These are phyloP conservation scores for Macrophomina phaseolina DNA, from an alignment of 2,329 filamentous ascomycete species.

Conservation along the genomic window DNA sequence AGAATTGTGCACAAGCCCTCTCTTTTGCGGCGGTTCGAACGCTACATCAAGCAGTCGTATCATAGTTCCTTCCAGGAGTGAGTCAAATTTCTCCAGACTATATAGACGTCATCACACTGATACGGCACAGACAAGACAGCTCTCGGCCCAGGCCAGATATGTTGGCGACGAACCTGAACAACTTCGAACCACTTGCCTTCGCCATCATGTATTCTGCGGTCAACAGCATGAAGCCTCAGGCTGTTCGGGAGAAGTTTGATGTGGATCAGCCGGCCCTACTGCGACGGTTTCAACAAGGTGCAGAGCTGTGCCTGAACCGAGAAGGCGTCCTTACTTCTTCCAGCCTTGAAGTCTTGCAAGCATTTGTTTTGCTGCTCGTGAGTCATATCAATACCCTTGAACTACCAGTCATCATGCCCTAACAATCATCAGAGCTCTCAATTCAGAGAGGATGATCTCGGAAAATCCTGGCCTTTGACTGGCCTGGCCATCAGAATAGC, in stretches of 20 bases:
- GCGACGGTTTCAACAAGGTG: slow-evolving; percentile 40
- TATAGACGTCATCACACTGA: background rate
- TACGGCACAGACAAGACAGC: background rate
- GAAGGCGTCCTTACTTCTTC: slow-evolving; percentile 46
- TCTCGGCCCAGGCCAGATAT: background rate
- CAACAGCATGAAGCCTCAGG: slow-evolving; percentile 39
- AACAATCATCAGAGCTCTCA: slow-evolving; percentile 36
- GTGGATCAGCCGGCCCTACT: slow-evolving; percentile 40
- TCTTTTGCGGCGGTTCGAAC: slow-evolving; percentile 37
- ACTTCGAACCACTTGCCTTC: slow-evolving; percentile 39
- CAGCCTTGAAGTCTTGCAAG: slow-evolving; percentile 44
- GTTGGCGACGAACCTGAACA: background rate
- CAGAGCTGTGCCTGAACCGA: slow-evolving; percentile 43
- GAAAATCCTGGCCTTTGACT: slow-evolving; percentile 46
- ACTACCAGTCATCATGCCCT: background rate
- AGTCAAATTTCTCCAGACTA: background rate
- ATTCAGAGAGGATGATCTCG: slow-evolving; percentile 46
- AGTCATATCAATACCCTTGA: background rate
- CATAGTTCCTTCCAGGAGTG: background rate
- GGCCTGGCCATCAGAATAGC: slow-evolving; percentile 45
- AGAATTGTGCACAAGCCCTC: slow-evolving; percentile 44
- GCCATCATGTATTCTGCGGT: slow-evolving; percentile 45
- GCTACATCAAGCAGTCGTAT: slow-evolving; percentile 31
- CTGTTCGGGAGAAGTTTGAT: slow-evolving; percentile 39
- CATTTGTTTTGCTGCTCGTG: slow-evolving; percentile 43